Evolutionary conservation across 768 basidiomycete species (phyloP).

Genomic region (Pleurotus pulmonarius): DNA sequence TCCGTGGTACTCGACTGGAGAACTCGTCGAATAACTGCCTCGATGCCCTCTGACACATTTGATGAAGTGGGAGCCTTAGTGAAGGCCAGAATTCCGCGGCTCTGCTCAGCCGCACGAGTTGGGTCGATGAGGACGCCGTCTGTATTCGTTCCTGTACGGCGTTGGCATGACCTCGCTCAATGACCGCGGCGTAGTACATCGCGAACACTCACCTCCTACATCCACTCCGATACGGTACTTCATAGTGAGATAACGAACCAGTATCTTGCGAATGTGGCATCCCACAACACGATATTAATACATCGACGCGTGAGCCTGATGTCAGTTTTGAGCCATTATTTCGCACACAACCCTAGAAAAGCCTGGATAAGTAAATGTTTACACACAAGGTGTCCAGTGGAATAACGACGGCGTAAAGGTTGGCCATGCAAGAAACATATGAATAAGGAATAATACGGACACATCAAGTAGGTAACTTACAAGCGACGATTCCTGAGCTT

Average conservation of each 20-base stretch:
- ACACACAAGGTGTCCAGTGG: too few species aligned
- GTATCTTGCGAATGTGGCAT: too few species aligned
- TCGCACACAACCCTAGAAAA: too few species aligned
- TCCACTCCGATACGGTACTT: slow-evolving; percentile 4
- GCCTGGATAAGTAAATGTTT: too few species aligned
- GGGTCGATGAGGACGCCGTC: slow-evolving; percentile 30
- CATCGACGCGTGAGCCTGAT: too few species aligned
- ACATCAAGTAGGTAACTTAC: too few species aligned
- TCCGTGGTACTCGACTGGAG: slow-evolving; percentile 33
- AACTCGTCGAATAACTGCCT: slow-evolving; percentile 42
- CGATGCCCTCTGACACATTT: slow-evolving; percentile 58
- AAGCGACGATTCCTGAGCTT: too few species aligned
- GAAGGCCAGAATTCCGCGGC: slow-evolving; percentile 32
- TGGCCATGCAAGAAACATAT: too few species aligned
- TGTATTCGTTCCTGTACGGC: slow-evolving; percentile 27
- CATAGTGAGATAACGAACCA: neutral
- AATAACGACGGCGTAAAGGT: too few species aligned
- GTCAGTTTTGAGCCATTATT: too few species aligned
- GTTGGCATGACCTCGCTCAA: neutral
- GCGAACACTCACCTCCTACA: neutral
- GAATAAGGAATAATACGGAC: too few species aligned
- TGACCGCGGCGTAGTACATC: neutral
- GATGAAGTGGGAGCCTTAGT: slow-evolving; percentile 53
- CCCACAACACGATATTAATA: too few species aligned
- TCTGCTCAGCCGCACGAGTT: slow-evolving; percentile 20